Base-by-base conservation (phyloP, 2,329 filamentous ascomycete genomes). In the Sclerotiophoma versabilis region DNA sequence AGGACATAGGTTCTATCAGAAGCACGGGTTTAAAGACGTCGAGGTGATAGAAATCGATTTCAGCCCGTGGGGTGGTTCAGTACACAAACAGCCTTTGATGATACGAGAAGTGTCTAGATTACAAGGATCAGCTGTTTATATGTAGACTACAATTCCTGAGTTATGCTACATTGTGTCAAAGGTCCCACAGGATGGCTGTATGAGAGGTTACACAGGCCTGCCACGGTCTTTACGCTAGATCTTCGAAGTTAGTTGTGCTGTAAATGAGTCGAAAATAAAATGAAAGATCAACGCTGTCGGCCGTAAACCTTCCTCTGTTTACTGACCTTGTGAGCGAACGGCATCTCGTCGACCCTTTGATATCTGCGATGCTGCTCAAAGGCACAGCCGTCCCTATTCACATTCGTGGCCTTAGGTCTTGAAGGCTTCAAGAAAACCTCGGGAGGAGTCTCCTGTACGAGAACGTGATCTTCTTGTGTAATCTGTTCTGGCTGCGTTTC, bases 1-100 rank as follows among this genome's bases (percentile, higher is more conserved):
- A 0, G 70, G 51, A 0, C 60, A 71, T 37, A 14, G 22, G 0
- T 59, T 71, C 5, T 72, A 71, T 41, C 30, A 60, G 32, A 64
- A 63, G n/a, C 63, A 63, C 38, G 68, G 64, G 2, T 69, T 71
- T 19, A 39, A 59, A 17, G 68, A 71, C 26, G 34, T 65, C 3
- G 63, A 65, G 5, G 38, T 52, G 2, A 48, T 68, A 11, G 22
- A 47, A 6, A 22, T 68, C 0, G 63, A 69, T 41, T 41, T 70
- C 11, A 58, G 46, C 14, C 43, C 42, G 2, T 69, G 44, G 29
- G 61, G 63, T 15, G 67, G 61, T 5, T 17, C 49, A 19, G 2
- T 56, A 15, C 43, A 58, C 25, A 22, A 59, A 54, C 34, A 63
- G 44, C 67, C 69, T 8, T 29, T 69, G 26, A 70, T 74, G 70